A percentile compares a stretch with the other conserved stretches of the same genome.
phyloP scores from a whole-genome alignment of 2,329 filamentous ascomycete genomes.

The Talaromyces sp. region DNA sequence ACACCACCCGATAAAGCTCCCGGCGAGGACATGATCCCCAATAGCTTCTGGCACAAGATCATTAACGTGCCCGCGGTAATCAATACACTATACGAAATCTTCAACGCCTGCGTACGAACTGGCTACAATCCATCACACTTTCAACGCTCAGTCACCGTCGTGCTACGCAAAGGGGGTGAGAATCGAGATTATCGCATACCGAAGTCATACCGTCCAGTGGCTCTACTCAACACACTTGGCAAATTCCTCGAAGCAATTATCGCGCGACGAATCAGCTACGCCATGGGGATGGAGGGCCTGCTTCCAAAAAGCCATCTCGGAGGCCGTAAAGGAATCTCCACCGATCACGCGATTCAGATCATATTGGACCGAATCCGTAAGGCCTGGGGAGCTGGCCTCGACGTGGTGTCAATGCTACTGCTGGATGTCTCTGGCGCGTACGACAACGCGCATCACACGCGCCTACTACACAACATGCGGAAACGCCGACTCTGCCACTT shows the following conservation, averaged over 20 bases:
- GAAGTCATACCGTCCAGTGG: neutral
- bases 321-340: neutral
- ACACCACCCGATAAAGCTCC: neutral
- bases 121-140: conserved; percentile 3
- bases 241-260: neutral
- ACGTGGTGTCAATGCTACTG: neutral
- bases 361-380: neutral
- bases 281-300: neutral
- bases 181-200: neutral
- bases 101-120: neutral
- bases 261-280: neutral
- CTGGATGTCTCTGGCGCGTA: conserved; percentile 1
- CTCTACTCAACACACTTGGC: neutral
- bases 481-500: neutral
- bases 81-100: neutral
- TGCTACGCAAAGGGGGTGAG: neutral
- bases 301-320: neutral
- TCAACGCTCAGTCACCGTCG: neutral
- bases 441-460: neutral
- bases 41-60: neutral
- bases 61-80: neutral
- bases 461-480: conserved; percentile 3
- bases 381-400: neutral
- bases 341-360: neutral
- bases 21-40: neutral